These are phyloP conservation scores for Letharia columbiana DNA, from an alignment of 495 filamentous ascomycete species.

Conservation along the genomic window DNA sequence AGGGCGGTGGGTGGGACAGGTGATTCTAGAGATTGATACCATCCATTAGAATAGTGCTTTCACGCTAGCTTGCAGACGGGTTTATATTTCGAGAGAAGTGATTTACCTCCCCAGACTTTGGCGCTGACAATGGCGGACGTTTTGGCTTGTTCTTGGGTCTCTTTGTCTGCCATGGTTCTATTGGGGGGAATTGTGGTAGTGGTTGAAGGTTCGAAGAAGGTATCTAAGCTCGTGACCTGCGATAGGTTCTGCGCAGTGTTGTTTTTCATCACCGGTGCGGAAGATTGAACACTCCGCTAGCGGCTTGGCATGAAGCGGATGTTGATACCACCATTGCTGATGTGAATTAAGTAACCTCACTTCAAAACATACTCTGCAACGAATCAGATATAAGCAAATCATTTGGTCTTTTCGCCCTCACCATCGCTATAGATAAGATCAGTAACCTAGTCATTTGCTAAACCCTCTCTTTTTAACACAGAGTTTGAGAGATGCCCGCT, in stretches of 20 bases:
- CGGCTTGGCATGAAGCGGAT: conserved; percentile 6
- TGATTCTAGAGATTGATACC: conserved; percentile 47
- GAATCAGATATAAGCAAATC: not conserved
- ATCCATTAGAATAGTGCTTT: not conserved
- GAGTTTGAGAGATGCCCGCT: conserved; percentile 53
- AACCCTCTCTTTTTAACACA: not conserved
- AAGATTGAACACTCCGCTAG: conserved; percentile 10
- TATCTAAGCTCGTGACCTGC: not conserved
- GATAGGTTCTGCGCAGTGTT: not conserved
- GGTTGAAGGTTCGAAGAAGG: not conserved
- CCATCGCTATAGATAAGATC: not conserved
- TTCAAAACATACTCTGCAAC: not conserved
- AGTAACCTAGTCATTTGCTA: not conserved
- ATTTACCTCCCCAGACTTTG: conserved; percentile 63
- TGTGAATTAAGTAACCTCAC: not conserved
- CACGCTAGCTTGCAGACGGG: conserved; percentile 18
- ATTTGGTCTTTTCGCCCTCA: not conserved
- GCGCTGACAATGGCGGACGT: conserved; percentile 44
- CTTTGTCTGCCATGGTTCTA: conserved; percentile 31
- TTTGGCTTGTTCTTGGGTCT: conserved; percentile 37
- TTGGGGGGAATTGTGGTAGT: not conserved
- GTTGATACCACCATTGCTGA: conserved; percentile 17
- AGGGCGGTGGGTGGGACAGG: conserved; percentile 70
- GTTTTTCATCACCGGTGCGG: not conserved
- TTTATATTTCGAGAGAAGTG: not conserved